A percentile compares a stretch with the other conserved stretches of the same genome.
Evolutionary conservation across 2,329 filamentous ascomycete species (phyloP).

Genomic region (Aspergillus awamori): DNA sequence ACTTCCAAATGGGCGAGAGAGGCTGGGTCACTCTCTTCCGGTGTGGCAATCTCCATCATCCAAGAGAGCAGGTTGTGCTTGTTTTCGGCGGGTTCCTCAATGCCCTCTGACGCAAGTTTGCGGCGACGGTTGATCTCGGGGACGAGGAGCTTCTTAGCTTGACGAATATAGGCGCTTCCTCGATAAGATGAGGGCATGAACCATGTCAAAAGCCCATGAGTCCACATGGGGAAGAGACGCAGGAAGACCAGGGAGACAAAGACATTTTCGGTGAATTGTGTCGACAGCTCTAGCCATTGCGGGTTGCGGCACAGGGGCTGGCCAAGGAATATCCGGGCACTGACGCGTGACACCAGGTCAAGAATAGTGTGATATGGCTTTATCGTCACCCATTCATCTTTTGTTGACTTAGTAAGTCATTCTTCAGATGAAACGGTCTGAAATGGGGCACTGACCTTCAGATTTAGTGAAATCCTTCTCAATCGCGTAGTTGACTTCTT

Average conservation of each 20-base stretch:
- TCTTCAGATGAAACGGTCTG: background rate
- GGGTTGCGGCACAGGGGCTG: constrained; percentile 25
- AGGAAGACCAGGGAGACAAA: constrained; percentile 16
- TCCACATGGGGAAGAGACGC: constrained; percentile 7
- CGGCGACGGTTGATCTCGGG: background rate
- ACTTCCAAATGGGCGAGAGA: constrained; percentile 21
- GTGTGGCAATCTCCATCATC: constrained; percentile 28
- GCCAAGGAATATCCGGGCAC: constrained; percentile 25
- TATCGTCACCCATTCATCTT: background rate
- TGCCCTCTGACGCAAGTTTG: background rate
- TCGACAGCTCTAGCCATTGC: constrained; percentile 30
- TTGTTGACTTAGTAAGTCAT: background rate
- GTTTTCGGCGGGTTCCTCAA: background rate
- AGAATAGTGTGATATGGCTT: background rate
- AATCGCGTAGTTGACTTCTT: background rate
- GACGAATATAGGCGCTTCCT: background rate
- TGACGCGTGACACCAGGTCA: background rate
- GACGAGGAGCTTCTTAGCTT: background rate
- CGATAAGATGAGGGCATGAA: background rate
- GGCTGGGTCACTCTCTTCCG: constrained; percentile 22
- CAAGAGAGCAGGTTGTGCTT: constrained; percentile 14
- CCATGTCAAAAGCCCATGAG: background rate
- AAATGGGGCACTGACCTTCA: background rate
- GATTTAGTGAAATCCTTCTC: background rate
- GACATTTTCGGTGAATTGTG: constrained; percentile 11